phyloP scores from a whole-genome alignment of 192 early-diverging fungal genomes.

The Paraglomus brasilianum region DNA sequence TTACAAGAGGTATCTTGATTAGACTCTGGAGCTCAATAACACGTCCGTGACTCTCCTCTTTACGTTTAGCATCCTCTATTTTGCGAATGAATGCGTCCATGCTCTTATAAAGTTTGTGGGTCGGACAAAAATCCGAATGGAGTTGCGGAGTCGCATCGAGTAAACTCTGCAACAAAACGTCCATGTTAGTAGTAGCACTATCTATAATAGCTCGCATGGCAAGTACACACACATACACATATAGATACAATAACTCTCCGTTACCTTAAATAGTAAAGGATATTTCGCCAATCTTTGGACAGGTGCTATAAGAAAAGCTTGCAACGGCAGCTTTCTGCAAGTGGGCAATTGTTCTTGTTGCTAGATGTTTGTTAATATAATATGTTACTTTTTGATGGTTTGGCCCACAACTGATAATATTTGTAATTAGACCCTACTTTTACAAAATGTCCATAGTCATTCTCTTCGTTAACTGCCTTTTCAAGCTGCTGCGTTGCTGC shows the following conservation, averaged over 20 bases:
- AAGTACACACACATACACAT: neutral
- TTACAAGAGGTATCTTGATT: neutral
- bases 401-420: too few relatives aligned
- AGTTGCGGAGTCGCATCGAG: neutral
- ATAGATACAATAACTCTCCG: neutral
- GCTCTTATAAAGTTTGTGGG: neutral
- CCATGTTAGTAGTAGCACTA: too few relatives aligned
- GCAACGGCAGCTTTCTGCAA: slow-evolving; percentile 2
- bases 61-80: neutral
- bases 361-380: neutral
- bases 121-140: neutral
- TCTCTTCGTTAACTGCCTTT: neutral
- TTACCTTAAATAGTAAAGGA: slow-evolving; percentile 19
- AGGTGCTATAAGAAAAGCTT: slow-evolving; percentile 8
- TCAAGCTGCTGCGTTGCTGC: neutral
- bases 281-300: slow-evolving; percentile 4
- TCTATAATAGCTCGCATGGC: neutral
- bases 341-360: neutral
- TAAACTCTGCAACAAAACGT: neutral
- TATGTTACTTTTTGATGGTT: too few relatives aligned
- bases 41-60: neutral
- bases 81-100: neutral
- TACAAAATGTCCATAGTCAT: neutral
- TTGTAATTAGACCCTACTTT: neutral
- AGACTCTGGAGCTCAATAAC: too few relatives aligned